phyloP scores from a whole-genome alignment of 306 rosid species.

The Cajanus cajan region DNA sequence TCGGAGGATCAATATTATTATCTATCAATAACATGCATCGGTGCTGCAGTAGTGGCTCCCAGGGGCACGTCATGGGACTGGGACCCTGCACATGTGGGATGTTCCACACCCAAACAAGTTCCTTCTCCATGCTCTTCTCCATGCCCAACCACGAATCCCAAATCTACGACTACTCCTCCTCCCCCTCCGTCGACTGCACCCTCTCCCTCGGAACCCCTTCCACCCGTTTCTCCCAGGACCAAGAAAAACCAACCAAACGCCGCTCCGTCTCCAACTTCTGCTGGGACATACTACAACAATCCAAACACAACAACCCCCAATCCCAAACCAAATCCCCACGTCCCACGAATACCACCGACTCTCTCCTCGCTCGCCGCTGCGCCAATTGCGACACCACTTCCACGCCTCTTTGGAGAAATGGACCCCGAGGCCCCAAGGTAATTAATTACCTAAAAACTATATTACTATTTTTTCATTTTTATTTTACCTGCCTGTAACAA shows the following conservation, averaged over 20 bases:
- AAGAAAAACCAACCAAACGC: slow-evolving; percentile 37
- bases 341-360: slow-evolving; percentile 34
- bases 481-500: no score
- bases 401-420: slow-evolving; percentile 97
- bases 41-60: slow-evolving; percentile 54
- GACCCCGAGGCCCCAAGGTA: slow-evolving; percentile 98
- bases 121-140: slow-evolving; percentile 68
- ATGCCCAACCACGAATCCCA: slow-evolving; percentile 49
- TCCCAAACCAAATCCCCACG: slow-evolving; percentile 38
- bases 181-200: slow-evolving; percentile 85
- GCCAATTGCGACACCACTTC: slow-evolving; percentile 99
- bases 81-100: slow-evolving; percentile 68
- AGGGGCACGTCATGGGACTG: slow-evolving; percentile 63
- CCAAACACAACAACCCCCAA: slow-evolving; percentile 48
- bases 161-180: slow-evolving; percentile 33
- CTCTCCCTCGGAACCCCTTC: slow-evolving; percentile 93
- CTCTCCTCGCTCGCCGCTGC: slow-evolving; percentile 92
- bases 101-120: slow-evolving; percentile 53
- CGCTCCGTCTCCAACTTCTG: slow-evolving; percentile 42
- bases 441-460: no score
- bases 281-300: slow-evolving; percentile 80
- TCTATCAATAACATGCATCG: slow-evolving; percentile 54
- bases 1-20: no score
- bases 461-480: no score
- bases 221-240: slow-evolving; percentile 52